Evolutionary conservation across 257 asterid species (phyloP), one percentile per base, ranked within the genome.

Genomic region (Jacaranda mimosifolia): DNA sequence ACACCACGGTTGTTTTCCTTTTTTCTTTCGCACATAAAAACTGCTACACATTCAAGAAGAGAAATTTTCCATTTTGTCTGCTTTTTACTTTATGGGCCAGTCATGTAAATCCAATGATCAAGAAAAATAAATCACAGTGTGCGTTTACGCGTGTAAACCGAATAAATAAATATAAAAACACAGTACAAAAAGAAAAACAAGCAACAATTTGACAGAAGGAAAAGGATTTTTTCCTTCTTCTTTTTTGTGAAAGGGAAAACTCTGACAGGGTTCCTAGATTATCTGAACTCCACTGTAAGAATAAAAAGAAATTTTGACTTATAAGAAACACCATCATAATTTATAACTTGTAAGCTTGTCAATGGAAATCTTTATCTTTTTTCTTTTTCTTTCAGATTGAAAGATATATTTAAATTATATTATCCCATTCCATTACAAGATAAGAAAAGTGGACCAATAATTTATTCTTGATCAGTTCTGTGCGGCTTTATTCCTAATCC

Each of bases 1-100:
- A 63, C 68, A 70, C 58, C 80, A 83, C 75, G 12, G 65, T 72
- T 21, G 43, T n/a, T n/a, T n/a, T n/a, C n/a, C n/a, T n/a, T 64
- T 68, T 43, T 19, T 18, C n/a, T 3, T 68, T 58, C 36, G 58
- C 39, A 18, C 13, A n/a, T 13, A 72, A 72, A 67, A 67, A 40
- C 32, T 17, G 26, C 9, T 69, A n/a, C 35, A 49, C 32, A 32
- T 39, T 58, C 55, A 56, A 56, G 15, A 46, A 72, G 21, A 38
- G 9, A 43, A 42, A 3, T 5, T 42, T 5, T 10, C 55, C 14
- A 14, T 43, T 59, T 73, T 72, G 10, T 53, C 57, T 19, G 67
- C 66, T 72, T 42, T 72, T 72, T 26, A 4, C 77, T 70, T 45
- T 15, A 5, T 8, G 42, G 15, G n/a, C 5, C 0, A 10, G 4